Base-by-base conservation (phyloP, 164 flowering plant genomes). In the Euptelea pleiosperma region DNA sequence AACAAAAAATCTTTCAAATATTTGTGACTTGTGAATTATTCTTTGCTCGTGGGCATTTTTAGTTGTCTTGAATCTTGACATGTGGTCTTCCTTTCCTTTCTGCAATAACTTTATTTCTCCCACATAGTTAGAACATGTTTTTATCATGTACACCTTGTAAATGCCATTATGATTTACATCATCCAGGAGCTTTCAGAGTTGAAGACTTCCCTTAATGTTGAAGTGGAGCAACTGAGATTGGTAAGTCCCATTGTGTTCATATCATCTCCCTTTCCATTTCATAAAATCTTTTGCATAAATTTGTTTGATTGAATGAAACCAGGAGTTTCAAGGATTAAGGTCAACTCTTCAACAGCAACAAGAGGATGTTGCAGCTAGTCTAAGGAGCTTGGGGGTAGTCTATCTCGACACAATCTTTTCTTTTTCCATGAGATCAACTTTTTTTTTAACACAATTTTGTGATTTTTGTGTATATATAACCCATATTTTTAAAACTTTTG, bases 271-370 rank as follows among this genome's bases (percentile, higher is more conserved):
- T n/a, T n/a, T n/a, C n/a, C 6, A 26, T 55, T 10, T 54, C n/a
- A 8, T 22, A 4, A 35, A 15, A 7, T 48, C 52, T 5, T 12
- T n/a, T 45, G 8, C 3, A 4, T 29, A 15, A 5, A 22, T 2
- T 36, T 26, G n/a, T 34, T 29, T 37, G 16, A 39, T 44, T 40
- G 35, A 22, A 16, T 31, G 21, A 11, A 33, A 15, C 15, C 35
- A 70, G 74, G 74, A 66, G 41, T 70, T 70, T 70, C 85, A 89
- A 84, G 96, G 79, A 16, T 67, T 92, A 62, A 84, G 82, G 73
- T 80, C 71, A 46, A 89, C 89, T 35, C 91, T 91, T 43, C 86
- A 83, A 63, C 89, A 91, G 66, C 98, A 91, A 65, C 95, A 89
- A 59, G 98, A 91, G 45, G 96, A 89, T 75, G 91, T 87, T 5